phyloP scores from a whole-genome alignment of 2,329 filamentous ascomycete species.

The Clathrospora elynae region DNA sequence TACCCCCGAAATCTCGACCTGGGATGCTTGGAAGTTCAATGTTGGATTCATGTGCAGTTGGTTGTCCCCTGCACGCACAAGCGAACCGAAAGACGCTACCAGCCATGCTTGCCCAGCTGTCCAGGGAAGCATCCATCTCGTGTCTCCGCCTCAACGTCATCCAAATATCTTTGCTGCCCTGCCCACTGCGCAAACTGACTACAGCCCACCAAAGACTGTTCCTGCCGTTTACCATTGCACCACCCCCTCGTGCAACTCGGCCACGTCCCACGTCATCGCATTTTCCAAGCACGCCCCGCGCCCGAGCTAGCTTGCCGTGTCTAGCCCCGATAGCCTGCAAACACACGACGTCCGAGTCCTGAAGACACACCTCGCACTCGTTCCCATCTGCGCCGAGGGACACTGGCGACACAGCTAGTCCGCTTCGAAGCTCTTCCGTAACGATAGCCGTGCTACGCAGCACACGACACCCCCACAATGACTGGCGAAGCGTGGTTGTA shows the following conservation, averaged over 20 bases:
- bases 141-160: slow-evolving; percentile 42
- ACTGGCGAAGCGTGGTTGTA: slow-evolving; percentile 99
- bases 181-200: slow-evolving; percentile 19
- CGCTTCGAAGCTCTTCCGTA: slow-evolving; percentile 11
- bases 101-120: slow-evolving; percentile 22
- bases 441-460: slow-evolving; percentile 25
- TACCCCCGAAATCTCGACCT: neutral
- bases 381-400: slow-evolving; percentile 20
- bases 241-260: slow-evolving; percentile 2
- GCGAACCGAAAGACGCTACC: slow-evolving; percentile 24
- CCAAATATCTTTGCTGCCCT: slow-evolving; percentile 37
- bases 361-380: slow-evolving; percentile 20
- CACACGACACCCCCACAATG: slow-evolving; percentile 63
- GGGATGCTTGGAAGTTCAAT: neutral
- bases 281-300: slow-evolving; percentile 34
- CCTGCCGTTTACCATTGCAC: slow-evolving; percentile 9
- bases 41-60: neutral
- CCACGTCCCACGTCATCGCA: slow-evolving; percentile 31
- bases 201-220: slow-evolving; percentile 9
- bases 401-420: slow-evolving; percentile 17
- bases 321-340: slow-evolving; percentile 40
- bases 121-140: slow-evolving; percentile 30
- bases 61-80: slow-evolving; percentile 3
- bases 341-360: slow-evolving; percentile 42
- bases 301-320: slow-evolving; percentile 43